Conservation (phyloP, 2,329 filamentous ascomycete genomes). For the Teratosphaeria gauchensis region DNA sequence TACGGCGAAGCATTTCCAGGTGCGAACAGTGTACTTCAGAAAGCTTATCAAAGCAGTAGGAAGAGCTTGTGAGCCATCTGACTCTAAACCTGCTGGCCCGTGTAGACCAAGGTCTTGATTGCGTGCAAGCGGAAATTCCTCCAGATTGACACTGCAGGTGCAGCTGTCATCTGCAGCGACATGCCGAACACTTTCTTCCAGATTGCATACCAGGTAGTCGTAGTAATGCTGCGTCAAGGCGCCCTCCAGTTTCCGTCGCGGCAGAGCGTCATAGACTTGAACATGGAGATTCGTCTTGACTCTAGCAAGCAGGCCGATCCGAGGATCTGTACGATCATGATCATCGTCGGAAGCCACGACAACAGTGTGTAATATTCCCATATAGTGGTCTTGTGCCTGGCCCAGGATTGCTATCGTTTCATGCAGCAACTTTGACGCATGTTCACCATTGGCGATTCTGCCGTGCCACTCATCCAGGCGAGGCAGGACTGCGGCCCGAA, state of each 20-base stretch:
- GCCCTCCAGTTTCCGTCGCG: slow-evolving; percentile 7
- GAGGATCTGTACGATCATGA: background rate
- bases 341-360: background rate
- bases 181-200: background rate
- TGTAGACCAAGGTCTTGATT: slow-evolving; percentile 58
- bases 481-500: slow-evolving; percentile 24
- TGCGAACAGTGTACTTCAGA: slow-evolving; percentile 52
- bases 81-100: slow-evolving; percentile 31
- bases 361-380: background rate
- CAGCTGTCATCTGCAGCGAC: slow-evolving; percentile 18
- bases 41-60: slow-evolving; percentile 60
- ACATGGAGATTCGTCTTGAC: slow-evolving; percentile 14
- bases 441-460: slow-evolving; percentile 11
- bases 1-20: slow-evolving; percentile 49
- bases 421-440: slow-evolving; percentile 25
- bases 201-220: background rate
- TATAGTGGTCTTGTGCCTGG: slow-evolving; percentile 22
- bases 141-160: slow-evolving; percentile 14
- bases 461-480: slow-evolving; percentile 16
- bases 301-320: slow-evolving; percentile 30
- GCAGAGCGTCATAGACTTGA: slow-evolving; percentile 18
- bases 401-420: slow-evolving; percentile 29
- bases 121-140: slow-evolving; percentile 11
- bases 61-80: slow-evolving; percentile 60
- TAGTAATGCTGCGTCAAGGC: background rate